Base-by-base conservation (phyloP, 2,329 filamentous ascomycete genomes). In the Aspergillus awamori region DNA sequence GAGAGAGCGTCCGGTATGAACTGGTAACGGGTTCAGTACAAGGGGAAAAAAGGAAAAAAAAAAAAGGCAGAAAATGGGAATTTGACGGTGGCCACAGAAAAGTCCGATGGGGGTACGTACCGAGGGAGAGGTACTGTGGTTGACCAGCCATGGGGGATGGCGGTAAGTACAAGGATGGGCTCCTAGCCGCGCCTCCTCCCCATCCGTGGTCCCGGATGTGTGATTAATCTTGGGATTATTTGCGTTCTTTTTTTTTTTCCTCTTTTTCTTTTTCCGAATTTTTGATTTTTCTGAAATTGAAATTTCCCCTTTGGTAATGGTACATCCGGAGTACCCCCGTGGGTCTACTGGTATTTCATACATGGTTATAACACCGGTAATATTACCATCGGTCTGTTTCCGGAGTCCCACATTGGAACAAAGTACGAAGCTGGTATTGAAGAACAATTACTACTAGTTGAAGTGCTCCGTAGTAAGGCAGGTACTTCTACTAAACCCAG, bases 311-410 rank as follows among this genome's bases (percentile, higher is more conserved):
- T 53, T 59, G 8, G 53, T 59, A 49, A 51, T 63, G 58, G 65
- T 66, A 67, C 61, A 69, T 67, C 69, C 67, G 68, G 67, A 69
- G 70, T 69, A 65, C 60, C 63, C 65, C 67, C 69, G 63, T 69
- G 61, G 64, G 63, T 67, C 61, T 41, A 15, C 43, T 63, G 55
- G 66, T 69, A 69, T 66, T 60, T 56, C 58, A 63, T 65, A 66
- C 63, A 39, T 30, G 24, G 67, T 69, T 61, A 65, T 67, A 45
- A 68, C 65, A 60, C 38, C 51, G 15, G 67, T 69, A 68, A 60
- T 39, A 58, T 65, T 73, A 74, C 71, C 33, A 36, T 36, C 66
- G 62, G 67, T 67, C 68, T 69, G 69, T 72, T 73, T 71, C 66
- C 69, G 68, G 64, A 65, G 65, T 63, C 53, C 64, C 63, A 65